Percentiles rank a stretch among this genome's conserved stretches.
Evolutionary conservation across 2,329 filamentous ascomycete species (phyloP).

Genomic region (Fusarium burgessii): DNA sequence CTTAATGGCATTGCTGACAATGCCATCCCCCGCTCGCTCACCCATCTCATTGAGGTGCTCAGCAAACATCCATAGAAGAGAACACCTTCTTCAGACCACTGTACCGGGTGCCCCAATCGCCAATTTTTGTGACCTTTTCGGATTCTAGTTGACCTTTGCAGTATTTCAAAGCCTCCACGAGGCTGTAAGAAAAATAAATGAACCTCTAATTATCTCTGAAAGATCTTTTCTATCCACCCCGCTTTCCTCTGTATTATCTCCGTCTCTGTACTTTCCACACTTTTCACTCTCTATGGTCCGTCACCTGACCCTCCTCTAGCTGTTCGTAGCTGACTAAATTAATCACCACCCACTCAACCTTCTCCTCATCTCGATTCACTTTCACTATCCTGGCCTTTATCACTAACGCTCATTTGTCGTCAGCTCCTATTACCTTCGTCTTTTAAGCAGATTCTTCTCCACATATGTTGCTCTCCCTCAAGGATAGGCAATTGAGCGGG

Average conservation of each 20-base stretch:
- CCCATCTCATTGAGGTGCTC: neutral
- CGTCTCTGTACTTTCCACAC: neutral
- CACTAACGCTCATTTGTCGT: slow-evolving; percentile 16
- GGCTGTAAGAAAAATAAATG: neutral
- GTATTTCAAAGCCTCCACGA: neutral
- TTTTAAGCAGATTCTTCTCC: slow-evolving; percentile 16
- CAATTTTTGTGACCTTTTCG: neutral
- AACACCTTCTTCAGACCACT: neutral
- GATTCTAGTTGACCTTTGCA: neutral
- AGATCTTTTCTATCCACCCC: neutral
- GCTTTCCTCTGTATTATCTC: neutral
- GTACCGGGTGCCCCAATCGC: neutral
- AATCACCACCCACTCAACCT: slow-evolving; percentile 7
- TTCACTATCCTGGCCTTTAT: slow-evolving; percentile 1
- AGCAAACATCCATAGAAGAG: neutral
- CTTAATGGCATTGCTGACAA: slow-evolving; percentile 31
- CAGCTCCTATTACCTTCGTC: slow-evolving; percentile 1
- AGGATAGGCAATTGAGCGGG: slow-evolving; percentile 12
- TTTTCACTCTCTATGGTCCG: neutral
- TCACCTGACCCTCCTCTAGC: slow-evolving; percentile 17
- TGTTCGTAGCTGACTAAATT: slow-evolving; percentile 2
- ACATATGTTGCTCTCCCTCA: slow-evolving; percentile 1
- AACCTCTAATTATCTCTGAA: neutral
- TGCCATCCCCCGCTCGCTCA: slow-evolving; percentile 18
- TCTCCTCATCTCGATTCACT: slow-evolving; percentile 27